Evolutionary conservation across 352 stramenopile genomes (phyloP), one percentile per base, ranked within the genome.

Genomic region (Globisporangium abappressorium): DNA sequence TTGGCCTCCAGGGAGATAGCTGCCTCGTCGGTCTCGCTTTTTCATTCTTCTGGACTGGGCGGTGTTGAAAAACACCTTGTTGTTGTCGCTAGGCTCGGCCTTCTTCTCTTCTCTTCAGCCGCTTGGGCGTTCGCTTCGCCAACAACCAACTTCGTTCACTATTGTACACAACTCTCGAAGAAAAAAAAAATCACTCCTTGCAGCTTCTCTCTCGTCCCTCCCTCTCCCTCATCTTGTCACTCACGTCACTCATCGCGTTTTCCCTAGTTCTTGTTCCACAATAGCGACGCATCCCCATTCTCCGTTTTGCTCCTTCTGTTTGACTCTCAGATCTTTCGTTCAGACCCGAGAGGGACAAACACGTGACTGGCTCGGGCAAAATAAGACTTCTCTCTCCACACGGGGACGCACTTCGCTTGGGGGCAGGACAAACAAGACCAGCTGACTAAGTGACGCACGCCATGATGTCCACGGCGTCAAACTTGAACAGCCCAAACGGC

Each of bases 11-110:
- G 12, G 41, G 20, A 18, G 41, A 22, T 9, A n/a, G 15, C 34
- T 33, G 30, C 41, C 41, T 8, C 20, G 14, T 41, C 20, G n/a
- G 59, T 36, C 30, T 57, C n/a, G 72, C 49, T 80, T 72, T 78
- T 60, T 72, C 75, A 54, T 33, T 9, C 30, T 43, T 51, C 5
- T 51, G 43, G 18, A 64, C 28, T 79, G 85, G 85, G 87, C 72
- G 87, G 87, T 94, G 87, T 93, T 95, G 53, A 95, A 71, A 93
- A 95, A 92, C 85, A 95, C 87, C 87, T 89, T 79, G 66, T 78
- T 82, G 66, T 69, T 60, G 60, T 61, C 38, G 55, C 55, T 51
- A 62, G 61, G 30, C 20, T 59, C 51, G 62, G 55, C 65, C 65
- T 47, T 56, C 57, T 75, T 65, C 60, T 74, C 59, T 33, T 69